Evolutionary conservation across 116 monocot species (phyloP).

Genomic region (Posidonia oceanica): DNA sequence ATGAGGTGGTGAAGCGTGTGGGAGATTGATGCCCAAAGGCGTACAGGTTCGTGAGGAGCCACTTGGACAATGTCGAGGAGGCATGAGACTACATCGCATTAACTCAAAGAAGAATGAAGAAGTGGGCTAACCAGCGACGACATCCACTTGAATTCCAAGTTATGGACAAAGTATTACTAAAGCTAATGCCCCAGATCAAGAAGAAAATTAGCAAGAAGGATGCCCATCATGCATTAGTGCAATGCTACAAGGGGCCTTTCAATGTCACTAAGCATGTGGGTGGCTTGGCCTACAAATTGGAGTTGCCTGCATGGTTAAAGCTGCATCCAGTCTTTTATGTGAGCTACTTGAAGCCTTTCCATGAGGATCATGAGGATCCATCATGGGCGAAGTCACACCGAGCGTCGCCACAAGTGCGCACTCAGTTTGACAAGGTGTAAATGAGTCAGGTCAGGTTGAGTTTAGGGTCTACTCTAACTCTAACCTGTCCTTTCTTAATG

Average conservation of each 20-base stretch:
- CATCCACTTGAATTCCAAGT: neutral
- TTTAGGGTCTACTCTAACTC: no score
- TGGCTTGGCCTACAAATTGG: neutral
- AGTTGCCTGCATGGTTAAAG: neutral
- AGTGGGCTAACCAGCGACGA: neutral
- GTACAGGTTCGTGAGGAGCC: neutral
- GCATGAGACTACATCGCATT: neutral
- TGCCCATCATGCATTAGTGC: neutral
- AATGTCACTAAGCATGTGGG: neutral
- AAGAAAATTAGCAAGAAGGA: neutral
- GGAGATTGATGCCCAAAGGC: neutral
- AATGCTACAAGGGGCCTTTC: neutral
- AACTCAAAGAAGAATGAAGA: neutral
- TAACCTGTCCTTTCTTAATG: no score
- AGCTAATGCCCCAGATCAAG: neutral
- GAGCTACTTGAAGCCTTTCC: no score
- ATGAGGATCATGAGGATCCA: no score
- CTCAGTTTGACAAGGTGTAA: neutral
- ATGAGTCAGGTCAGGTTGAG: no score
- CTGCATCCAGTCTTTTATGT: neutral
- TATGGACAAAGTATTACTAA: neutral
- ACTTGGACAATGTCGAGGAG: neutral
- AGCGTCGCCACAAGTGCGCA: rapidly evolving
- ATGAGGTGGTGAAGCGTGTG: neutral
- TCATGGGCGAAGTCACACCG: no score